phyloP scores from a whole-genome alignment of 2,329 filamentous ascomycete genomes.

The Colletotrichum ledebouriae region DNA sequence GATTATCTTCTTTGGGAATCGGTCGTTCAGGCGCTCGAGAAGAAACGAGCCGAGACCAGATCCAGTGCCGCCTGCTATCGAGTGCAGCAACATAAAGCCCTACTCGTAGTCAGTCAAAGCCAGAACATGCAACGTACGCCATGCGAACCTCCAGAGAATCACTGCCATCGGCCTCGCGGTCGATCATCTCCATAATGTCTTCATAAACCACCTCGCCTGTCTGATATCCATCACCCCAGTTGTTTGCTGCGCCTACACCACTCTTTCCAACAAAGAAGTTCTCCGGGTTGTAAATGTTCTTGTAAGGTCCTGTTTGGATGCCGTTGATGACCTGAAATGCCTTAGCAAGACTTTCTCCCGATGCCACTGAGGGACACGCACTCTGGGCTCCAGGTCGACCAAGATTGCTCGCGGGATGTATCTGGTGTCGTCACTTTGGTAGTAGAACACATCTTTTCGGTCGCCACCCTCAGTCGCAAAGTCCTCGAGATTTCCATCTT shows the following conservation, averaged over 20 bases:
- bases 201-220: slow-evolving; percentile 93
- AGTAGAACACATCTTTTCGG: slow-evolving; percentile 99
- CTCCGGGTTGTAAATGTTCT: slow-evolving; percentile 99
- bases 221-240: slow-evolving; percentile 97
- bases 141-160: slow-evolving; percentile 86
- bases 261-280: slow-evolving; percentile 98
- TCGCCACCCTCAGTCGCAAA: slow-evolving; percentile 98
- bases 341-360: neutral
- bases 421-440: slow-evolving; percentile 98
- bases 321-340: slow-evolving; percentile 80
- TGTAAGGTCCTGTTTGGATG: slow-evolving; percentile 94
- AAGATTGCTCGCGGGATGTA: slow-evolving; percentile 98
- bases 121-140: neutral
- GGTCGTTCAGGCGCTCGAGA: slow-evolving; percentile 94
- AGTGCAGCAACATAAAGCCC: slow-evolving; percentile 99
- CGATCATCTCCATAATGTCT: slow-evolving; percentile 99
- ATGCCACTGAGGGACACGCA: slow-evolving; percentile 53
- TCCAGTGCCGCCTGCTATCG: slow-evolving; percentile 96
- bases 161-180: slow-evolving; percentile 96
- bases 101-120: slow-evolving; percentile 52
- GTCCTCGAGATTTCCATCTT: slow-evolving; percentile 96
- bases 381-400: slow-evolving; percentile 93
- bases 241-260: slow-evolving; percentile 94
- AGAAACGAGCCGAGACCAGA: slow-evolving; percentile 96
- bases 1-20: slow-evolving; percentile 98